Percentiles rank a stretch among this genome's conserved stretches.
phyloP scores from a whole-genome alignment of 257 asterid genomes.

The Lantana camara region DNA sequence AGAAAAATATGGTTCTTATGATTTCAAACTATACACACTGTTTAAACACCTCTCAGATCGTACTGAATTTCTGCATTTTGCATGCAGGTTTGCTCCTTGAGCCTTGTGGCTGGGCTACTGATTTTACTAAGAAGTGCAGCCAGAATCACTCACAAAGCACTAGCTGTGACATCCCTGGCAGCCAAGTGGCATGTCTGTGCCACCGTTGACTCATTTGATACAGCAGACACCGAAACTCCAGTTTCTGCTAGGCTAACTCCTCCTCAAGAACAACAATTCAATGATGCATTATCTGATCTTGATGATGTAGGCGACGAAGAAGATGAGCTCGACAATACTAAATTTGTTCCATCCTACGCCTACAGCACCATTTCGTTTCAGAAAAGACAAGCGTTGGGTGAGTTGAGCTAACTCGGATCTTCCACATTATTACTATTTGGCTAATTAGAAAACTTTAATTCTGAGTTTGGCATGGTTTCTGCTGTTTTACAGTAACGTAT shows the following conservation, averaged over 20 bases:
- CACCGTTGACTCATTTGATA: constrained; percentile 72
- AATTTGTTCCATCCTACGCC: constrained; percentile 61
- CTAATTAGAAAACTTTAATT: background rate
- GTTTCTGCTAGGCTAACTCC: constrained; percentile 17
- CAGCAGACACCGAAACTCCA: constrained; percentile 65
- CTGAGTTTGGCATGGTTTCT: background rate
- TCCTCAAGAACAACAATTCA: constrained; percentile 29
- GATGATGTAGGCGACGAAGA: constrained; percentile 94
- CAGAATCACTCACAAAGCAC: constrained; percentile 91
- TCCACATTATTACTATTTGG: too few relatives aligned
- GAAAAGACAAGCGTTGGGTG: constrained; percentile 95
- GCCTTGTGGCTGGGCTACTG: constrained; percentile 91
- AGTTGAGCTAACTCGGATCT: background rate
- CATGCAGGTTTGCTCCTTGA: constrained; percentile 77
- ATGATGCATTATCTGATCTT: constrained; percentile 52
- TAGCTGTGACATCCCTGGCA: constrained; percentile 80
- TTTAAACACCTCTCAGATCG: too few relatives aligned
- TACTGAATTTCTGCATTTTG: too few relatives aligned
- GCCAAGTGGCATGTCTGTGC: constrained; percentile 98
- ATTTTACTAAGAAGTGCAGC: constrained; percentile 85
- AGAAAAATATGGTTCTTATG: too few relatives aligned
- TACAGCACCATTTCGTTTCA: constrained; percentile 88
- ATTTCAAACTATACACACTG: too few relatives aligned
- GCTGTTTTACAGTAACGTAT: constrained; percentile 58
- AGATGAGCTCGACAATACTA: constrained; percentile 81